Base-by-base conservation (phyloP, 2,329 filamentous ascomycete genomes). In the Sclerotinia minor region DNA sequence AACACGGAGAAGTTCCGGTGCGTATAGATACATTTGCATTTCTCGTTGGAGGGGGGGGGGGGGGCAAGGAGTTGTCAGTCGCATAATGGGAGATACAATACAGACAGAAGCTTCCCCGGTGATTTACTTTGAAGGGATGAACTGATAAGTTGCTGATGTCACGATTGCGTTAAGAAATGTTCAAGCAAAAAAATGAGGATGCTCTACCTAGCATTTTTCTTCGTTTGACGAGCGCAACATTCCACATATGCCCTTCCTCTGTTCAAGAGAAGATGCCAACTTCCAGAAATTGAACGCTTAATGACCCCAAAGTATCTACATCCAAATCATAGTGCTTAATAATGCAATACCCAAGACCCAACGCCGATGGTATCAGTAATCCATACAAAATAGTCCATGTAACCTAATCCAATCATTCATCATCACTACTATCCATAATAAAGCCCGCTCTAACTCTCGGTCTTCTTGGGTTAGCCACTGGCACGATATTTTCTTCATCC, bases 351-450 rank as follows among this genome's bases (percentile, higher is more conserved):
- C 45, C 32, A 24, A 44, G 35, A 17, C 32, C 11, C 32, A 66
- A 52, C 64, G 64, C 64, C 64, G 17, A 41, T 66, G 64, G 64
- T 66, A 60, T 66, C 54, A 66, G 24, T 29, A n/a, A 60, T 60
- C n/a, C 45, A 59, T 9, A 1, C 21, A 57, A 24, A 38, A 38
- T 8, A 58, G 24, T 0, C 2, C 19, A 47, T 49, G 5, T 26
- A 54, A 7, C 50, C 21, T 35, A 65, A 9, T 8, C 29, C 45
- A 21, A 69, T 75, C 71, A 76, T 60, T 77, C 76, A 65, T 78
- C 76, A 69, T 88, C 86, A 74, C 86, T 86, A 69, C 85, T 87
- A 72, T 88, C 85, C 47, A 86, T 73, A 57, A 88, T 76, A 70
- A 88, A 88, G 0, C 85, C 85, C 24, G 82, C 81, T 64, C 81